Conservation (phyloP, 768 basidiomycete species). For the Neoboletus subvelutipes region DNA sequence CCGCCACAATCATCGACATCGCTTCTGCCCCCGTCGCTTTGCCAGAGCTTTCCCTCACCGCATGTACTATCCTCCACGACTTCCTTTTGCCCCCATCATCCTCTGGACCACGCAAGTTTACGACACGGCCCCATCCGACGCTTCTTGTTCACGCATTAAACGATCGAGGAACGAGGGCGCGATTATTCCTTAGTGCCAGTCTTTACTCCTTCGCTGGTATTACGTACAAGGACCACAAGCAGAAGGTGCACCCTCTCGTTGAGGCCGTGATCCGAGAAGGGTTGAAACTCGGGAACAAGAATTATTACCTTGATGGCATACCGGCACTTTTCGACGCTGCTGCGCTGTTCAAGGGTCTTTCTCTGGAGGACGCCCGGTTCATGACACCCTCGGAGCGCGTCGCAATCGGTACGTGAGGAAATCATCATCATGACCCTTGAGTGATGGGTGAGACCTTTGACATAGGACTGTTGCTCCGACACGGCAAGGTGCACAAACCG, state of each 20-base stretch:
- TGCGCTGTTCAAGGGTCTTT: constrained; percentile 35
- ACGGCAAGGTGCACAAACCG: constrained; percentile 63
- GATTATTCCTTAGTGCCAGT: constrained; percentile 77
- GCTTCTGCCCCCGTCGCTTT: constrained; percentile 47
- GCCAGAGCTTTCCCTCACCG: constrained; percentile 46
- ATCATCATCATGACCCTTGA: not conserved
- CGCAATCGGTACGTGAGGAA: constrained; percentile 49
- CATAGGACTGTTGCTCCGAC: constrained; percentile 66
- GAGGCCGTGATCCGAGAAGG: constrained; percentile 79
- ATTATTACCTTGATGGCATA: constrained; percentile 75
- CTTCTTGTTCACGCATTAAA: constrained; percentile 34
- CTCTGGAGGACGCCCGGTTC: constrained; percentile 36
- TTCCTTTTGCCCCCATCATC: constrained; percentile 37
- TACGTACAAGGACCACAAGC: constrained; percentile 63
- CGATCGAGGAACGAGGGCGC: constrained; percentile 40
- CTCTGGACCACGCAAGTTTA: constrained; percentile 10
- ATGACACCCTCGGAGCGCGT: constrained; percentile 49
- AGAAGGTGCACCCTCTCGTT: constrained; percentile 54
- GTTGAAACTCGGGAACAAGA: constrained; percentile 77
- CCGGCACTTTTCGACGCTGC: constrained; percentile 62
- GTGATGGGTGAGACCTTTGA: not conserved
- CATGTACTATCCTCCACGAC: constrained; percentile 56
- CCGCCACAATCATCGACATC: constrained; percentile 39
- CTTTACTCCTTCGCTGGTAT: constrained; percentile 69
- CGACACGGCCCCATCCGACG: constrained; percentile 33